phyloP scores from a whole-genome alignment of 2,329 filamentous ascomycete genomes.

The Lizonia empirigonia region DNA sequence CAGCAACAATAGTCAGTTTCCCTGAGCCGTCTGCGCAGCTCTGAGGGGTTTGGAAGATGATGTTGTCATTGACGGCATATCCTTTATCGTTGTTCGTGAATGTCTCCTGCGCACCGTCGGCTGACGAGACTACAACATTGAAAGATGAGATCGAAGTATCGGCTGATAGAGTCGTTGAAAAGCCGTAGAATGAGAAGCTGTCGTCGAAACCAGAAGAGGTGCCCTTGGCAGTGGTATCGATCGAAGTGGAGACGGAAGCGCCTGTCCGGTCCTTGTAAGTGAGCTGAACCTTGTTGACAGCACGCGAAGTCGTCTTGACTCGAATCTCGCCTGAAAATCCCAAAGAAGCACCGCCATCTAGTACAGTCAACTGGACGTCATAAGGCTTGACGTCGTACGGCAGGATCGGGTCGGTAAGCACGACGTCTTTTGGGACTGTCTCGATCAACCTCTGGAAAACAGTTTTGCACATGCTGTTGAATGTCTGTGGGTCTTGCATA shows the following conservation, averaged over 20 bases:
- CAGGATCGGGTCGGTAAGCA: slow-evolving; percentile 58
- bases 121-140: slow-evolving; percentile 56
- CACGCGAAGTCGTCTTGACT: slow-evolving; percentile 59
- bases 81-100: slow-evolving; percentile 64
- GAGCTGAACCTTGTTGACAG: slow-evolving; percentile 57
- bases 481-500: slow-evolving; percentile 54
- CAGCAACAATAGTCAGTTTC: slow-evolving; percentile 33
- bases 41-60: slow-evolving; percentile 62
- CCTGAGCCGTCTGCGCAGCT: slow-evolving; percentile 56
- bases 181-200: slow-evolving; percentile 55
- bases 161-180: slow-evolving; percentile 57
- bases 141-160: slow-evolving; percentile 67
- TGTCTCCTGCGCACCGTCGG: slow-evolving; percentile 53
- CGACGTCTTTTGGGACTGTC: slow-evolving; percentile 59
- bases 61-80: slow-evolving; percentile 61
- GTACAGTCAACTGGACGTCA: slow-evolving; percentile 61
- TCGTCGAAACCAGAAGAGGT: slow-evolving; percentile 64
- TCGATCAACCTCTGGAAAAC: slow-evolving; percentile 67
- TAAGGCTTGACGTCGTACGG: slow-evolving; percentile 67
- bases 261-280: slow-evolving; percentile 63
- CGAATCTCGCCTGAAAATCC: slow-evolving; percentile 62
- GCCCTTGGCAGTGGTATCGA: slow-evolving; percentile 55
- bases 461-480: slow-evolving; percentile 56
- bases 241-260: slow-evolving; percentile 52
- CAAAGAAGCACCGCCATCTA: slow-evolving; percentile 56